Conservation (phyloP, 768 basidiomycete genomes). For the Pleurotus salmoneostramineus region DNA sequence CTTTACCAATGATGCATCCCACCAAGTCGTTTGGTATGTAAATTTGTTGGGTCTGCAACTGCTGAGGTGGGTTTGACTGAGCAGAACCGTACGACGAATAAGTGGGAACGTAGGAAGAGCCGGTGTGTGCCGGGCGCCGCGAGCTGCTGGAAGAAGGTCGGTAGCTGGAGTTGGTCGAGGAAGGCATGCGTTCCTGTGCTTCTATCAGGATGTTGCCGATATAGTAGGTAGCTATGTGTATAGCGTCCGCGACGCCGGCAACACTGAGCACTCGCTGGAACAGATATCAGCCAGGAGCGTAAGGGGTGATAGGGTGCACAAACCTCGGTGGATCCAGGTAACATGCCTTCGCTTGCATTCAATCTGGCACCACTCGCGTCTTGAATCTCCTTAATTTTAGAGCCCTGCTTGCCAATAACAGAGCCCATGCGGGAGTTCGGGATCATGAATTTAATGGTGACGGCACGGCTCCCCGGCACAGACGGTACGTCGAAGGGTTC, state of each 20-base stretch:
- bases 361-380: conserved; percentile 95
- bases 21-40: conserved; percentile 98
- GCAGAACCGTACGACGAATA: conserved; percentile 44
- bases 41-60: conserved; percentile 94
- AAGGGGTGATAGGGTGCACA: conserved; percentile 14
- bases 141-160: conserved; percentile 57
- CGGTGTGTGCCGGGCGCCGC: conserved; percentile 31
- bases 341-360: conserved; percentile 97
- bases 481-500: conserved; percentile 98
- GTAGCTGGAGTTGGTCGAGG: conserved; percentile 60
- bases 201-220: conserved; percentile 97
- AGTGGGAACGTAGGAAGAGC: conserved; percentile 73
- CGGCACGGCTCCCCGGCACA: conserved; percentile 95
- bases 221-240: conserved; percentile 99
- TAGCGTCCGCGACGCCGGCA: conserved; percentile 97
- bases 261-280: conserved; percentile 92
- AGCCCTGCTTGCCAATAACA: conserved; percentile 95
- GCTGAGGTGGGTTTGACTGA: conserved; percentile 57
- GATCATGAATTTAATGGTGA: conserved; percentile 99
- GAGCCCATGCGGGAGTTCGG: conserved; percentile 99
- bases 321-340: conserved; percentile 99
- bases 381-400: conserved; percentile 99
- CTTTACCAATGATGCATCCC: conserved; percentile 97
- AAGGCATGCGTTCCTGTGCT: conserved; percentile 80
- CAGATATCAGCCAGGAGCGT: conserved; percentile 11